These are phyloP conservation scores for Candida ulmi DNA, from an alignment of 805 yeast species.

Conservation along the genomic window DNA sequence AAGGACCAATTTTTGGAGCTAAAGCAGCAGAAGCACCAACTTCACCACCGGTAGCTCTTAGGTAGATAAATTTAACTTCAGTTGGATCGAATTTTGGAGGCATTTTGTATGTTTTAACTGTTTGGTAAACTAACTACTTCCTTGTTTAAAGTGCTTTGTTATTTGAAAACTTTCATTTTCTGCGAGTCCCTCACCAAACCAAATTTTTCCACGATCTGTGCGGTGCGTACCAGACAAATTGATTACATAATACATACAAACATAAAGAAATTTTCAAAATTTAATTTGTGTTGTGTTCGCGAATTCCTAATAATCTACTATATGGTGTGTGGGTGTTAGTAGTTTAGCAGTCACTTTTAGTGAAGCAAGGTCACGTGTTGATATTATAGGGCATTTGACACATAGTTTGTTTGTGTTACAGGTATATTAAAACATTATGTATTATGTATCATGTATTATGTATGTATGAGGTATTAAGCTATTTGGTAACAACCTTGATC, in stretches of 20 bases:
- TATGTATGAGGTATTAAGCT: too few relatives aligned
- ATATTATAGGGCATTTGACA: too few relatives aligned
- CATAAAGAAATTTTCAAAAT: not conserved
- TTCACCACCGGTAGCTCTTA: constrained; percentile 99
- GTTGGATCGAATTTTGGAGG: constrained; percentile 98
- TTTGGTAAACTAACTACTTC: not conserved
- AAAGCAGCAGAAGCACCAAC: constrained; percentile 99
- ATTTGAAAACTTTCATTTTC: constrained; percentile 1
- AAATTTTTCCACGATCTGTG: not conserved
- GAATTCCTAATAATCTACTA: too few relatives aligned
- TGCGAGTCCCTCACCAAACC: not conserved
- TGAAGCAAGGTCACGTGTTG: too few relatives aligned
- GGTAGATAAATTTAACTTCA: constrained; percentile 97
- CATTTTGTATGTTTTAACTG: constrained; percentile 40
- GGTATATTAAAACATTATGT: too few relatives aligned
- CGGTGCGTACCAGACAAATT: not conserved
- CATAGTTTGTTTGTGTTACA: too few relatives aligned
- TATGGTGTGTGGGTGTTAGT: too few relatives aligned
- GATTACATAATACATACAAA: not conserved
- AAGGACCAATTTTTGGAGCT: constrained; percentile 99
- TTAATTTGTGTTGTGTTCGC: not conserved
- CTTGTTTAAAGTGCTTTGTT: not conserved
- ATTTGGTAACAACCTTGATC: constrained; percentile 15
- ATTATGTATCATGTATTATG: too few relatives aligned
- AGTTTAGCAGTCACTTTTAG: too few relatives aligned